Evolutionary conservation across 805 yeast genomes (phyloP).

Genomic region (Ogataea parapolymorpha): DNA sequence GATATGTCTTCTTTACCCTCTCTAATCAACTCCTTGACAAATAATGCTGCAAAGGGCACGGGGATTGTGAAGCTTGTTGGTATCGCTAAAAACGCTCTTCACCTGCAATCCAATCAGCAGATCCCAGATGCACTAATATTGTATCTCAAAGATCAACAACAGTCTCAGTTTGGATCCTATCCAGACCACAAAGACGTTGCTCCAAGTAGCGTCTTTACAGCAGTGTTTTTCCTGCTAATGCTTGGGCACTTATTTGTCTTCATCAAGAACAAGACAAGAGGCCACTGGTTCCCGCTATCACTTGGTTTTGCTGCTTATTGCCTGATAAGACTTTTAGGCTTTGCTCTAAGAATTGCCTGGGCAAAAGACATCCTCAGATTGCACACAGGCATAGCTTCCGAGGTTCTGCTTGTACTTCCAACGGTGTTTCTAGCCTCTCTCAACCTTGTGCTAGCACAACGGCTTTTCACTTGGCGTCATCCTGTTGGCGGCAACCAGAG

Average conservation of each 20-base stretch:
- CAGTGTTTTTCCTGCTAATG: constrained; percentile 45
- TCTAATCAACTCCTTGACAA: constrained; percentile 26
- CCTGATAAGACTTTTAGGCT: constrained; percentile 54
- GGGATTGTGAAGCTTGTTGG: constrained; percentile 39
- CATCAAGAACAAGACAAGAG: constrained; percentile 44
- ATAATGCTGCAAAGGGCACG: constrained; percentile 49
- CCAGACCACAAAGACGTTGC: constrained; percentile 52
- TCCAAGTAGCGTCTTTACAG: constrained; percentile 58
- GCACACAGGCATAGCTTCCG: constrained; percentile 52
- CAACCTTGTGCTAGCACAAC: constrained; percentile 64
- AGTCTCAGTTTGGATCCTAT: constrained; percentile 61
- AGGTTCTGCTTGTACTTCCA: constrained; percentile 54
- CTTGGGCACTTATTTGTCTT: constrained; percentile 49
- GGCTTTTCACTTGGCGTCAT: constrained; percentile 74
- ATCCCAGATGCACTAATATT: constrained; percentile 41
- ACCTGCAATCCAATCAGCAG: constrained; percentile 13
- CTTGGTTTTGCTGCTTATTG: constrained; percentile 54
- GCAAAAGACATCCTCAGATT: constrained; percentile 45
- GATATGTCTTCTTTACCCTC: constrained; percentile 22
- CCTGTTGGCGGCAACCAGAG: constrained; percentile 61
- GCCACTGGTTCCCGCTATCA: constrained; percentile 58
- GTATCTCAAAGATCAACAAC: constrained; percentile 40
- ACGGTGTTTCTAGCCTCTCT: constrained; percentile 56
- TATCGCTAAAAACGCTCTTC: constrained; percentile 27
- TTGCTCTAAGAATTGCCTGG: constrained; percentile 57